Evolutionary conservation across 2,329 filamentous ascomycete species (phyloP), one percentile per base, ranked within the genome.

Genomic region (Corinectria fuckeliana): DNA sequence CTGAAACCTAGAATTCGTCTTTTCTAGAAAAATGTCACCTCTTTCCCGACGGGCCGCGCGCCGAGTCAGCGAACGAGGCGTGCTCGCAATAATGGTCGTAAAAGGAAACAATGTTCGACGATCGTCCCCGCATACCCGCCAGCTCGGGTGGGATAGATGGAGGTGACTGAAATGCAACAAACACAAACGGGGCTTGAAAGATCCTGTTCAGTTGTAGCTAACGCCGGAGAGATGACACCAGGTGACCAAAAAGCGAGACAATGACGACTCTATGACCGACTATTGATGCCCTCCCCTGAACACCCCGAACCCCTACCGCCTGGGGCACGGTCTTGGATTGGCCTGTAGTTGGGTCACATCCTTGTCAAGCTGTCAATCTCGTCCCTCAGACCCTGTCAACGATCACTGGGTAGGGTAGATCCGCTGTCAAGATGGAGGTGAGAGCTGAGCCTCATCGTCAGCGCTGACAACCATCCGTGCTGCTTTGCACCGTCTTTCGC

Each of bases 391-490:
- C 38, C 51, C 51, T 30, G 39, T 47, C 16, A 51, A 50, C 53
- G 42, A 49, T 64, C 36, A 28, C 55, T 64, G 67, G 67, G 56
- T 69, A 69, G 67, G 67, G 56, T 69, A 69, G 67, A 69, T 70
- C 67, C 67, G 67, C 62, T 69, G 64, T 61, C 67, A 67, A 54
- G 47, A 45, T 56, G 56, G 58, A 47, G 61, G 38, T 21, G 48
- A 38, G n/a, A 10, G 50, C 36, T 61, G 66, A 69, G 65, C 65
- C 62, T 63, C 61, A 60, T 48, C 20, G 32, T 58, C 47, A 28
- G 61, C 67, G 56, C 48, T 26, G 38, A 42, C 44, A 49, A n/a
- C 34, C 50, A 53, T 53, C 42, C 56, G 50, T 50, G 56, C 36
- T 30, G 11, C 18, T 30, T 18, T 13, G 28, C 32, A 20, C 38